A percentile compares a stretch with the other conserved stretches of the same genome.
These are phyloP conservation scores for Graphilbum fragrans DNA, from an alignment of 2,329 filamentous ascomycete species.

Conservation along the genomic window DNA sequence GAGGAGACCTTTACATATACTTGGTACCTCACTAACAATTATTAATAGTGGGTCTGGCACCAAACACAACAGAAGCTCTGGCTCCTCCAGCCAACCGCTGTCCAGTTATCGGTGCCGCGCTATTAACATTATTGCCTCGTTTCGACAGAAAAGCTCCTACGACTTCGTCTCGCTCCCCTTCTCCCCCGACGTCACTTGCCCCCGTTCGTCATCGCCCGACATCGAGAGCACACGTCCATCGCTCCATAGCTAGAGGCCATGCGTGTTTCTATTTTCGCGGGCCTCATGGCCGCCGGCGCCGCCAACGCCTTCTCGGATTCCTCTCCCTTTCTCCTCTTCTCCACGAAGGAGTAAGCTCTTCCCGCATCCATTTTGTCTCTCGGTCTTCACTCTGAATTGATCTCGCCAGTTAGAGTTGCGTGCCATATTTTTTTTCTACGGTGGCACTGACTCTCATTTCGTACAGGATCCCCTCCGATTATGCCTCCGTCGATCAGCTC, in stretches of 20 bases:
- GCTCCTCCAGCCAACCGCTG: no score
- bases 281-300: constrained; percentile 41
- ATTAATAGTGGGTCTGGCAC: no score
- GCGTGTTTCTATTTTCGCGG: constrained; percentile 39
- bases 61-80: no score
- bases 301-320: constrained; percentile 71
- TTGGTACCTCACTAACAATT: no score
- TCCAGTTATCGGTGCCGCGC: no score
- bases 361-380: background rate
- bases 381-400: background rate
- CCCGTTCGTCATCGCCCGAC: no score
- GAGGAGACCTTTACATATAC: no score
- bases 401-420: no score
- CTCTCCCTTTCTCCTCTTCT: constrained; percentile 81
- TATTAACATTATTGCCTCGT: background rate
- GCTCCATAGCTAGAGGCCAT: constrained; percentile 21
- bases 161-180: background rate
- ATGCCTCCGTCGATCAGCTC: constrained; percentile 26
- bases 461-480: constrained; percentile 19
- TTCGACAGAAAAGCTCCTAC: background rate
- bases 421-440: no score
- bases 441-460: no score
- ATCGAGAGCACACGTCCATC: background rate
- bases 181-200: no score
- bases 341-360: constrained; percentile 60